These are phyloP conservation scores for Saussurea involucrata DNA, from an alignment of 129 eudicot species.

Conservation along the genomic window DNA sequence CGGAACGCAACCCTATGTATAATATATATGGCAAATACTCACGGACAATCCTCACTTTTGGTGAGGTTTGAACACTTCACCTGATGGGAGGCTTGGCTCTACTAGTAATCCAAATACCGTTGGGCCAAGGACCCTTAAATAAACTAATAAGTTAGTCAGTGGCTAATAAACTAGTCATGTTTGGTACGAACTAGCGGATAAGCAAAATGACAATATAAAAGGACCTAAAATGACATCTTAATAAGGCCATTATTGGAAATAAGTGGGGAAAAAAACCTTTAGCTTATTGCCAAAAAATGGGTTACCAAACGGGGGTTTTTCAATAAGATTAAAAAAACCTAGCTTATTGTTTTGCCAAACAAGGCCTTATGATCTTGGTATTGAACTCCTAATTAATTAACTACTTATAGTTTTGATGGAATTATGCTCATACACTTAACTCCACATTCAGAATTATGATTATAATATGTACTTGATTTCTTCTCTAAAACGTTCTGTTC, in stretches of 20 bases:
- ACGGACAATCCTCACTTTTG: not conserved
- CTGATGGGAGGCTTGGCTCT: no score
- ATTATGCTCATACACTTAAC: not conserved
- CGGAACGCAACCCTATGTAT: no score
- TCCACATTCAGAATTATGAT: not conserved
- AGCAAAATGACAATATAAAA: not conserved
- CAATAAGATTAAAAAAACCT: not conserved
- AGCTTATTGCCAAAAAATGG: not conserved
- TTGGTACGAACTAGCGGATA: not conserved
- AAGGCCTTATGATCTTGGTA: not conserved
- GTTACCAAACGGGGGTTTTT: not conserved
- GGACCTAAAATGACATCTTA: not conserved
- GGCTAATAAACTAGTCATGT: not conserved
- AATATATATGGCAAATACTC: not conserved
- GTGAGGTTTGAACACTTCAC: not conserved
- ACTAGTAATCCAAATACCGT: not conserved
- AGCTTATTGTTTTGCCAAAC: not conserved
- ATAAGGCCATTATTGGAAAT: not conserved
- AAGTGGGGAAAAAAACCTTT: not conserved
- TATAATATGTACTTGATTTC: not conserved
- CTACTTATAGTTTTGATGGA: not conserved
- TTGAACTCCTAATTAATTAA: no score
- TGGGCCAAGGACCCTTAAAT: not conserved
- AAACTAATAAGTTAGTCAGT: not conserved
- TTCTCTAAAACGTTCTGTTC: not conserved